These are phyloP conservation scores for Heritiera fomes DNA, from an alignment of 345 rosid genomes.

Conservation along the genomic window DNA sequence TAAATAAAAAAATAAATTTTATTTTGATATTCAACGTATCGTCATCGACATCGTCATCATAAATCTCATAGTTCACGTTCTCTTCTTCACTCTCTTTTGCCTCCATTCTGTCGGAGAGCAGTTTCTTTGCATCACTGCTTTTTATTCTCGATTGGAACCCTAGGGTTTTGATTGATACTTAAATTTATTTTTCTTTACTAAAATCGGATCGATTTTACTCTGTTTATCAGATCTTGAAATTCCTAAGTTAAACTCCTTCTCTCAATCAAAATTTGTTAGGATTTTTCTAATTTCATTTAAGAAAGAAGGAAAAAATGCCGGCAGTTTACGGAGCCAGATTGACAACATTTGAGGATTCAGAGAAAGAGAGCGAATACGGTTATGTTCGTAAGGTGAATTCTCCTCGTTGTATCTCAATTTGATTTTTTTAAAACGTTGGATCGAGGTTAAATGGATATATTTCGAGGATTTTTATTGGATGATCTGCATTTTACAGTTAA, in stretches of 20 bases:
- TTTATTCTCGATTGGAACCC: constrained; percentile 21
- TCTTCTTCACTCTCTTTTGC: neutral
- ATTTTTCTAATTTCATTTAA: constrained; percentile 4
- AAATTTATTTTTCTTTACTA: neutral
- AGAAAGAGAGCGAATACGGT: constrained; percentile 99
- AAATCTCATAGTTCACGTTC: neutral
- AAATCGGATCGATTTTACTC: constrained; percentile 14
- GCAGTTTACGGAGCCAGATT: constrained; percentile 78
- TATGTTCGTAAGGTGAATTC: constrained; percentile 84
- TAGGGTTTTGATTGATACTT: constrained; percentile 26
- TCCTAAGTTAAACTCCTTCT: constrained; percentile 22
- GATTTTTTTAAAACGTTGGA: neutral
- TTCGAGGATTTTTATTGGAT: constrained; percentile 13
- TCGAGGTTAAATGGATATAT: constrained; percentile 7
- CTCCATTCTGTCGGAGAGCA: neutral
- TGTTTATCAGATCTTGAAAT: constrained; percentile 38
- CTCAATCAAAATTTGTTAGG: constrained; percentile 13
- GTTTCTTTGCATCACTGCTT: neutral
- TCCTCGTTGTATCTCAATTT: neutral
- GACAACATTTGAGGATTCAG: constrained; percentile 92
- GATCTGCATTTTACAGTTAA: neutral
- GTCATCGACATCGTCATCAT: neutral
- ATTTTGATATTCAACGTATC: no score
- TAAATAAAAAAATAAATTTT: no score
- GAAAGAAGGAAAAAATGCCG: constrained; percentile 54